These are phyloP conservation scores for Fusarium nanum DNA, from an alignment of 2,329 filamentous ascomycete genomes.

Conservation along the genomic window DNA sequence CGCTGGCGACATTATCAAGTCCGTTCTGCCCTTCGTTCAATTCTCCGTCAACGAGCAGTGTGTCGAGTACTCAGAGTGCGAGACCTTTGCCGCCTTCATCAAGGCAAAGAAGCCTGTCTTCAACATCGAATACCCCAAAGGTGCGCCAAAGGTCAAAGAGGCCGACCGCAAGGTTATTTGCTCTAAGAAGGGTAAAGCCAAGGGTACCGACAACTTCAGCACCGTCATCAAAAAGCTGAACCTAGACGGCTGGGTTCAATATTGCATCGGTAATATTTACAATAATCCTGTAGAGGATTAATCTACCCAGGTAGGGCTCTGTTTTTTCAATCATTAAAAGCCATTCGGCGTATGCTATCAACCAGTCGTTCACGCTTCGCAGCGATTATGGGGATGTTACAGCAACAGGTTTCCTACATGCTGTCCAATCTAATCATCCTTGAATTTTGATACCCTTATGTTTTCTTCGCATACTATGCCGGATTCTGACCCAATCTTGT, in stretches of 20 bases:
- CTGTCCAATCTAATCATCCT: background rate
- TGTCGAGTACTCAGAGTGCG: constrained; percentile 69
- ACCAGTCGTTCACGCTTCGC: background rate
- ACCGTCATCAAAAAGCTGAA: constrained; percentile 74
- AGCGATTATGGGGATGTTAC: background rate
- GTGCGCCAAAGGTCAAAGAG: constrained; percentile 54
- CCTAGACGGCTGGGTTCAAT: constrained; percentile 71
- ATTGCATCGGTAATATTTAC: constrained; percentile 57
- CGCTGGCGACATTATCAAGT: constrained; percentile 67
- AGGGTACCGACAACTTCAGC: constrained; percentile 65
- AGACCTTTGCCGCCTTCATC: constrained; percentile 68
- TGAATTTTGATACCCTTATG: background rate
- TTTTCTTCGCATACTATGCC: background rate
- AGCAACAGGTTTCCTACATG: background rate
- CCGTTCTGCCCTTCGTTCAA: constrained; percentile 62
- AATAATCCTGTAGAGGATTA: constrained; percentile 40
- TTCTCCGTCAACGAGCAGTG: constrained; percentile 80
- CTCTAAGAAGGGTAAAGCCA: constrained; percentile 50
- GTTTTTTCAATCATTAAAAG: background rate
- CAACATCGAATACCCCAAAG: constrained; percentile 76
- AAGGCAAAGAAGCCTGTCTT: constrained; percentile 74
- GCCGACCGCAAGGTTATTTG: constrained; percentile 58
- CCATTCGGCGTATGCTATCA: background rate
- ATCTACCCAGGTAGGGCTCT: background rate
- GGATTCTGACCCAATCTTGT: background rate